These are phyloP conservation scores for Leavenworthia alabamica DNA, from an alignment of 345 rosid genomes.

Conservation along the genomic window DNA sequence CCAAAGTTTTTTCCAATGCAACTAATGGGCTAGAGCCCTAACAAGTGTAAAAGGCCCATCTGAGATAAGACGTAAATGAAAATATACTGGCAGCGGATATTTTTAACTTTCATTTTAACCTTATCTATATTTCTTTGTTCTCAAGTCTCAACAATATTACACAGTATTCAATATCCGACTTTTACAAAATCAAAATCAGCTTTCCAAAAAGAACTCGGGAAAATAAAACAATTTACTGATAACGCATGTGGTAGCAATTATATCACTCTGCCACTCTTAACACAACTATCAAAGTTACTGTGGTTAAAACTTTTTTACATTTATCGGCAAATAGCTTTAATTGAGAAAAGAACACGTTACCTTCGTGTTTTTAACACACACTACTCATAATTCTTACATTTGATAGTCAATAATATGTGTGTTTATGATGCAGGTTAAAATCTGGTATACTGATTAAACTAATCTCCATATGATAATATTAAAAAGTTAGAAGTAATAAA, in stretches of 20 bases:
- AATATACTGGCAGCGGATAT: background rate
- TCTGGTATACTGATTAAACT: slow-evolving; percentile 10
- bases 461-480: slow-evolving; percentile 4
- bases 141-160: no score
- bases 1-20: background rate
- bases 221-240: slow-evolving; percentile 24
- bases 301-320: background rate
- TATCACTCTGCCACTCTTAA: slow-evolving; percentile 25
- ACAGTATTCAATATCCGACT: no score
- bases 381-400: background rate
- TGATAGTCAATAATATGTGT: no score
- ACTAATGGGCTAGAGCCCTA: background rate
- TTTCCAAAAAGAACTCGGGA: slow-evolving; percentile 22
- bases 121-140: no score
- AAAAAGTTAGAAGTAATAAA: background rate
- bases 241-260: slow-evolving; percentile 34
- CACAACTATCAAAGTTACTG: slow-evolving; percentile 8
- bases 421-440: no score
- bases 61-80: background rate
- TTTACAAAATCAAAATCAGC: no score
- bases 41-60: background rate
- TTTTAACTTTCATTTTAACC: no score
- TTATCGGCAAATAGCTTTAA: background rate
- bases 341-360: background rate
- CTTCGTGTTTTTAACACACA: no score